Evolutionary conservation across 768 basidiomycete species (phyloP).

Genomic region (Russula earlei): DNA sequence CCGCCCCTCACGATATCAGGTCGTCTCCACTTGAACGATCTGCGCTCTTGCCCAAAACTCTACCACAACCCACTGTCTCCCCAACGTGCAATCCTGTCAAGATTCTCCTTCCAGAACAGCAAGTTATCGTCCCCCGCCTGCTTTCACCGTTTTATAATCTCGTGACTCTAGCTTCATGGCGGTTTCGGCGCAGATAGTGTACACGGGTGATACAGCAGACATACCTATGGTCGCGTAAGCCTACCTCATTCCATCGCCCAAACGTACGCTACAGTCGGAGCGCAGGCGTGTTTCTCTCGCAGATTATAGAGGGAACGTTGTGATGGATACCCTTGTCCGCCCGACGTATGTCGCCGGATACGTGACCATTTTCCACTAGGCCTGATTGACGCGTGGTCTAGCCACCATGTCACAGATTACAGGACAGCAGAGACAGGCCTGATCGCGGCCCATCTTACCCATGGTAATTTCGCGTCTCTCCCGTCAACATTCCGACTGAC

Average conservation of each 20-base stretch:
- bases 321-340: constrained; percentile 43
- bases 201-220: constrained; percentile 31
- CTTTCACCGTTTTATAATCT: background rate
- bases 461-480: constrained; percentile 26
- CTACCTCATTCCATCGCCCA: constrained; percentile 6
- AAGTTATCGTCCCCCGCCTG: constrained; percentile 9
- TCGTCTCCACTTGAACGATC: background rate
- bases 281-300: constrained; percentile 41
- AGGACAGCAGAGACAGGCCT: constrained; percentile 40
- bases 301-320: constrained; percentile 37
- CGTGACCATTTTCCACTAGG: background rate
- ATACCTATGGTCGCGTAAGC: constrained; percentile 46
- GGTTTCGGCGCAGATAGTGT: constrained; percentile 37
- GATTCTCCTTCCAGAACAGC: constrained; percentile 24
- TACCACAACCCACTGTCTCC: background rate
- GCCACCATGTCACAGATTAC: constrained; percentile 40
- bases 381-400: constrained; percentile 20
- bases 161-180: constrained; percentile 34
- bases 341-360: constrained; percentile 35
- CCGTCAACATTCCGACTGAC: background rate
- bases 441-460: constrained; percentile 30
- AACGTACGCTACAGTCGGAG: background rate
- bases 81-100: constrained; percentile 20
- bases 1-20: background rate
- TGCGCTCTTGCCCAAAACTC: background rate